Percentiles rank a stretch among this genome's conserved stretches.
Evolutionary conservation across 306 rosid species (phyloP).

Genomic region (Pueraria montana): DNA sequence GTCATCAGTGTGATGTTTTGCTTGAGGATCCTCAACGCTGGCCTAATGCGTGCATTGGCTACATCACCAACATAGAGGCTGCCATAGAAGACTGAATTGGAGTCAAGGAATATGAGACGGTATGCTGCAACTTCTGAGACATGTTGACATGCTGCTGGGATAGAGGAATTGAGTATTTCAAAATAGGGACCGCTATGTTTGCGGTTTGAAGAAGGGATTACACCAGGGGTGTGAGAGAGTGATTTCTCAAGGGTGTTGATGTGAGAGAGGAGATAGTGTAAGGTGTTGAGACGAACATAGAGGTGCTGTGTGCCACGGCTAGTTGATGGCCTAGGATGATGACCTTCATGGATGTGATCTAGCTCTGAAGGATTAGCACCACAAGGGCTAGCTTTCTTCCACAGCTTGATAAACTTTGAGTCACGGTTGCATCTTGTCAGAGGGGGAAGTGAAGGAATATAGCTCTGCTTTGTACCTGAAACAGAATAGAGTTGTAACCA

Average conservation of each 20-base stretch:
- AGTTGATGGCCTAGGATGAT: too few species aligned
- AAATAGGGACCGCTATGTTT: constrained; percentile 64
- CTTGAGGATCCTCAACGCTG: constrained; percentile 75
- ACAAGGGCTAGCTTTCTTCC: too few species aligned
- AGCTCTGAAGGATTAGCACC: too few species aligned
- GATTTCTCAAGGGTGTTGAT: constrained; percentile 70
- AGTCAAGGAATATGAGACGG: constrained; percentile 88
- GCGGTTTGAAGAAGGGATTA: too few species aligned
- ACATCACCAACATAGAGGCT: constrained; percentile 75
- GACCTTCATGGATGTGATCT: too few species aligned
- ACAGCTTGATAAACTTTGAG: too few species aligned
- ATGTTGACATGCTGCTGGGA: constrained; percentile 72
- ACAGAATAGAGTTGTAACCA: too few species aligned
- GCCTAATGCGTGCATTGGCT: constrained; percentile 73
- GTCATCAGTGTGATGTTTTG: constrained; percentile 81
- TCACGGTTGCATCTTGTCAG: too few species aligned
- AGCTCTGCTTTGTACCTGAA: too few species aligned
- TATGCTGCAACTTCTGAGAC: constrained; percentile 93
- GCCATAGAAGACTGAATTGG: constrained; percentile 77
- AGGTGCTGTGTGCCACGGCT: constrained; percentile 96
- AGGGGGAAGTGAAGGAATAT: too few species aligned
- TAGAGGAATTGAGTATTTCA: constrained; percentile 54
- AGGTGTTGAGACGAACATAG: constrained; percentile 88
- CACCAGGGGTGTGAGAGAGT: too few species aligned
- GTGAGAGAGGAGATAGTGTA: constrained; percentile 69